A percentile compares a stretch with the other conserved stretches of the same genome.
These are phyloP conservation scores for Tranzscheliella williamsii DNA, from an alignment of 1,284 basidiomycete species.

Conservation along the genomic window DNA sequence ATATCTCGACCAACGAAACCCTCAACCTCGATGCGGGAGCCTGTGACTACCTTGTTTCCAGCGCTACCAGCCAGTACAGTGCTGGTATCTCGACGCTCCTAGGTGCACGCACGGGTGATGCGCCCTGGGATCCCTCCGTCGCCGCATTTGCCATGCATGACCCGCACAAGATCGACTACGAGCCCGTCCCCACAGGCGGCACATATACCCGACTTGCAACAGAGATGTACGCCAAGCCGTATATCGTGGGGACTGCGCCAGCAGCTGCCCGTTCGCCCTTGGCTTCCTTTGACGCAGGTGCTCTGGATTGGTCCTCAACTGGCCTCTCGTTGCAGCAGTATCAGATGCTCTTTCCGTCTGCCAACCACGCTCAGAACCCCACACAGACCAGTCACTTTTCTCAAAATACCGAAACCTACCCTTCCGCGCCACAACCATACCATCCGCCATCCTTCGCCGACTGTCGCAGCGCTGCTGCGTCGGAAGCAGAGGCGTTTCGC, in stretches of 20 bases:
- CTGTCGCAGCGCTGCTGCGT: no score
- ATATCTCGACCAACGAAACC: constrained; percentile 16
- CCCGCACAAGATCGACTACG: constrained; percentile 4
- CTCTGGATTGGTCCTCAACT: constrained; percentile 23
- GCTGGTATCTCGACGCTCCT: not conserved
- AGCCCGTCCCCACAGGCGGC: no score
- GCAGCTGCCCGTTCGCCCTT: constrained; percentile 14
- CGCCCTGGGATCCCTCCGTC: constrained; percentile 21
- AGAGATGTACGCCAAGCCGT: not conserved
- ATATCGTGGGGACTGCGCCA: no score
- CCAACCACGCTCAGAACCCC: not conserved
- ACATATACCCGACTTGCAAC: no score
- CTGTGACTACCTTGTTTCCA: constrained; percentile 17
- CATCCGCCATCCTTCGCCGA: no score
- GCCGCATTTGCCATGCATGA: constrained; percentile 10
- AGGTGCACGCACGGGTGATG: not conserved
- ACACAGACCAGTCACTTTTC: not conserved
- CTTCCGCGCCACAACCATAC: constrained; percentile 8
- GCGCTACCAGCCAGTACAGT: not conserved
- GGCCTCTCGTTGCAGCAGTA: constrained; percentile 17
- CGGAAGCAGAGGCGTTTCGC: constrained; percentile 20
- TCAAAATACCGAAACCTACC: constrained; percentile 4
- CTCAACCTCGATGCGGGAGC: constrained; percentile 29
- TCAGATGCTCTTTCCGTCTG: constrained; percentile 10
- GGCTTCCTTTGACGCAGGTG: constrained; percentile 23